Percentiles rank a stretch among this genome's conserved stretches.
Evolutionary conservation across 345 rosid genomes (phyloP).

Genomic region (Firmiana major): DNA sequence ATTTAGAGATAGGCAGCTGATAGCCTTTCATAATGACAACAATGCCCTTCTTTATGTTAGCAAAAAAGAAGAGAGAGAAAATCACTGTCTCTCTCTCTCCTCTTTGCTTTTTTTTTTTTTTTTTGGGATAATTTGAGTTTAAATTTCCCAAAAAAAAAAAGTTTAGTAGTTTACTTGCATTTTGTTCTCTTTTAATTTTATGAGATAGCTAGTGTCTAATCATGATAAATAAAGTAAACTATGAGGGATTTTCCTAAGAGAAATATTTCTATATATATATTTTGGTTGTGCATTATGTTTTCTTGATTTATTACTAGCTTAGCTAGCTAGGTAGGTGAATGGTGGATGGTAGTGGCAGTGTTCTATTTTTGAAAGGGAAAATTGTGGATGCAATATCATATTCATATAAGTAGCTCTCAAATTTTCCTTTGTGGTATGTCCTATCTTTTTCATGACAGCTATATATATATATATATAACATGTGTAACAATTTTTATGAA

Average conservation of each 20-base stretch:
- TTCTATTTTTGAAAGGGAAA: background rate
- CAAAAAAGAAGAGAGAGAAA: background rate
- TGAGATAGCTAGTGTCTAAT: background rate
- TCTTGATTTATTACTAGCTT: background rate
- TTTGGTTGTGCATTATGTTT: background rate
- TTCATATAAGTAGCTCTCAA: background rate
- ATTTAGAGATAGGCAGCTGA: background rate
- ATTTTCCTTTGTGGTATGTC: constrained; percentile 7
- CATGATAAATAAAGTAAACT: background rate
- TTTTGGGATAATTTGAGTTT: background rate
- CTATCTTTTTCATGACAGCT: constrained; percentile 34
- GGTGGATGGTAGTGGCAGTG: background rate
- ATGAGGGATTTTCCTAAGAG: background rate
- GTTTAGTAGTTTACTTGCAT: background rate
- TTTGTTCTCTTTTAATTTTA: background rate
- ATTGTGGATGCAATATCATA: constrained; percentile 18
- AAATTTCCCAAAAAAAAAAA: background rate
- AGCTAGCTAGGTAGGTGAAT: background rate
- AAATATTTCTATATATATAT: background rate
- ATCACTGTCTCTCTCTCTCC: background rate
- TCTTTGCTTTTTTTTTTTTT: background rate
- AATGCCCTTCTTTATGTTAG: background rate
- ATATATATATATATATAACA: background rate
- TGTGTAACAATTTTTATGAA: background rate
- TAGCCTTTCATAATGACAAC: background rate